Evolutionary conservation across 129 eudicot genomes (phyloP).

Genomic region (sunflower (Helianthus annuus)): DNA sequence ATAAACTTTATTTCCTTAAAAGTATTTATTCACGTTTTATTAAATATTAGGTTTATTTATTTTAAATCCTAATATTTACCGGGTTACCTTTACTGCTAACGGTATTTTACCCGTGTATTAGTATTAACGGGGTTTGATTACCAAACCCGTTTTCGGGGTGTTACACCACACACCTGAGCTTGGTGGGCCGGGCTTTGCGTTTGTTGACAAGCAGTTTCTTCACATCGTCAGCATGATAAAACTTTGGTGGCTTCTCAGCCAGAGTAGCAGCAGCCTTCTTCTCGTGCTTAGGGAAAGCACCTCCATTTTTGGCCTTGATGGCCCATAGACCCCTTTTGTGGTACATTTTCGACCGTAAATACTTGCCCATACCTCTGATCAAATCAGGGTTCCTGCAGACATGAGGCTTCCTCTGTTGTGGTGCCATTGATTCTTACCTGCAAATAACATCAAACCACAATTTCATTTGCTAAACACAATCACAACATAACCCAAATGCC

Average conservation of each 20-base stretch:
- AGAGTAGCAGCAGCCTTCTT: conserved; percentile 35
- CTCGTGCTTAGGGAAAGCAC: conserved; percentile 45
- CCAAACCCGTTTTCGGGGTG: no score
- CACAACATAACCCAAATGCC: background rate
- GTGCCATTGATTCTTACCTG: conserved; percentile 40
- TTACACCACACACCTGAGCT: conserved; percentile 56
- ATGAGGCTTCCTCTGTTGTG: conserved; percentile 28
- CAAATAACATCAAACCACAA: background rate
- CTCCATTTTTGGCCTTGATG: conserved; percentile 62
- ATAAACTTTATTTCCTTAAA: no score
- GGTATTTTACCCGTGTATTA: no score
- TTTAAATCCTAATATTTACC: no score
- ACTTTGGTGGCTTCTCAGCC: conserved; percentile 49
- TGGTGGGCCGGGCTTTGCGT: conserved; percentile 63
- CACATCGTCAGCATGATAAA: conserved; percentile 66
- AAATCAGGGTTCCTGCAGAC: conserved; percentile 48
- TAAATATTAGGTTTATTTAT: no score
- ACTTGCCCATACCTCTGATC: conserved; percentile 48
- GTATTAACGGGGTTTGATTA: no score
- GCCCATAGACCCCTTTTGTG: conserved; percentile 62
- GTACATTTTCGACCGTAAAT: conserved; percentile 52
- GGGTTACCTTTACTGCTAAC: no score
- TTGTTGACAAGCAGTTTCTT: conserved; percentile 64
- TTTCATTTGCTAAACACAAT: background rate
- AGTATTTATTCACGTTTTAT: no score